A percentile compares a stretch with the other conserved stretches of the same genome.
Evolutionary conservation across 1,284 basidiomycete genomes (phyloP).

Genomic region (Melampsora americana): DNA sequence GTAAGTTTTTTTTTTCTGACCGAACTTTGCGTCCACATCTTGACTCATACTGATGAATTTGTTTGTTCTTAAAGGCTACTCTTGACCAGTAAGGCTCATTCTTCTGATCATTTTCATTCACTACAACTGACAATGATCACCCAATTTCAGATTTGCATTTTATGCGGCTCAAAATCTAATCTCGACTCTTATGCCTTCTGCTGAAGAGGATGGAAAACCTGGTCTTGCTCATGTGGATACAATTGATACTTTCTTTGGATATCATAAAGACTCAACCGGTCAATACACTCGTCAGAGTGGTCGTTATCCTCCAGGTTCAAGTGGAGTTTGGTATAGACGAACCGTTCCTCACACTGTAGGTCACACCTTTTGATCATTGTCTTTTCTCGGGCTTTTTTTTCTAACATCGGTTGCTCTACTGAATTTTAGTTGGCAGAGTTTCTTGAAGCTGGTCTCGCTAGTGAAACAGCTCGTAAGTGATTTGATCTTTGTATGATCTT

Average conservation of each 20-base stretch:
- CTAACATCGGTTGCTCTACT: neutral
- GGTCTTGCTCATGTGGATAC: neutral
- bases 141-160: neutral
- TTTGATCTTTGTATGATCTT: neutral
- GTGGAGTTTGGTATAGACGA: neutral
- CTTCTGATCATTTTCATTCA: too few relatives aligned
- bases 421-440: neutral
- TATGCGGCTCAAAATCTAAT: neutral
- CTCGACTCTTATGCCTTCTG: neutral
- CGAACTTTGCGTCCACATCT: too few relatives aligned
- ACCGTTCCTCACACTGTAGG: neutral
- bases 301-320: neutral
- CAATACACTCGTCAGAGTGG: neutral
- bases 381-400: neutral
- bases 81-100: too few relatives aligned
- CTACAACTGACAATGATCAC: too few relatives aligned
- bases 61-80: too few relatives aligned
- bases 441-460: neutral
- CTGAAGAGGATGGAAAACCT: neutral
- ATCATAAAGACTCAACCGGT: conserved; percentile 7
- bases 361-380: neutral
- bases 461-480: neutral
- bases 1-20: too few relatives aligned
- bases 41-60: too few relatives aligned
- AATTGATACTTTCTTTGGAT: conserved; percentile 1